Evolutionary conservation across 2,329 filamentous ascomycete species (phyloP).

Genomic region (Bimuria novae-zelandiae): DNA sequence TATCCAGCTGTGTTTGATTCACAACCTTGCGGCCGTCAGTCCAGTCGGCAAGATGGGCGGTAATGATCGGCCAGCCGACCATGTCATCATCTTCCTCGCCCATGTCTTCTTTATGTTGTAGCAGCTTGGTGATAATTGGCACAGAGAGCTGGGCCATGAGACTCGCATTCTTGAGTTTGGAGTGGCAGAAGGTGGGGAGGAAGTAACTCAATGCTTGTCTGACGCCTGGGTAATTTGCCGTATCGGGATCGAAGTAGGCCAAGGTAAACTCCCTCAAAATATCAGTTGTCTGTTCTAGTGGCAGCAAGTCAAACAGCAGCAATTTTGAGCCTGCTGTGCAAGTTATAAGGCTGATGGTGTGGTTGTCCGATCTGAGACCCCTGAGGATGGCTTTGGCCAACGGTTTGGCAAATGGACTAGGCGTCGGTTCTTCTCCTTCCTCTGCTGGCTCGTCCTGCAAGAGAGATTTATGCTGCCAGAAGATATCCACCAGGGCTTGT

Average conservation of each 20-base stretch:
- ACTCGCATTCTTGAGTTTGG: slow-evolving; percentile 77
- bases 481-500: slow-evolving; percentile 90
- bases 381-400: slow-evolving; percentile 86
- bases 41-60: slow-evolving; percentile 88
- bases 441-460: slow-evolving; percentile 45
- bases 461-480: slow-evolving; percentile 64
- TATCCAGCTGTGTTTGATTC: slow-evolving; percentile 58
- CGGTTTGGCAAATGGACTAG: slow-evolving; percentile 57
- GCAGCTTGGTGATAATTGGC: slow-evolving; percentile 73
- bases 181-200: slow-evolving; percentile 91
- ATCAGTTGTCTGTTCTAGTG: slow-evolving; percentile 56
- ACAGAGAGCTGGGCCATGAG: slow-evolving; percentile 77
- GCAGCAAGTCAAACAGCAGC: slow-evolving; percentile 75
- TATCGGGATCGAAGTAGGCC: slow-evolving; percentile 87
- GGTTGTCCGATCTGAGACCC: slow-evolving; percentile 68
- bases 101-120: slow-evolving; percentile 62
- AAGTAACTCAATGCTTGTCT: slow-evolving; percentile 91
- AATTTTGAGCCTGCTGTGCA: slow-evolving; percentile 84
- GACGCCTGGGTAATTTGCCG: slow-evolving; percentile 76
- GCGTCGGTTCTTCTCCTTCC: slow-evolving; percentile 38
- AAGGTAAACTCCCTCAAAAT: slow-evolving; percentile 84
- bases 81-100: slow-evolving; percentile 71
- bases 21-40: slow-evolving; percentile 84
- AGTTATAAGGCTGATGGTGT: slow-evolving; percentile 79
- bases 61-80: slow-evolving; percentile 77